phyloP scores from a whole-genome alignment of 768 basidiomycete species.

The Suillus brevipes region DNA sequence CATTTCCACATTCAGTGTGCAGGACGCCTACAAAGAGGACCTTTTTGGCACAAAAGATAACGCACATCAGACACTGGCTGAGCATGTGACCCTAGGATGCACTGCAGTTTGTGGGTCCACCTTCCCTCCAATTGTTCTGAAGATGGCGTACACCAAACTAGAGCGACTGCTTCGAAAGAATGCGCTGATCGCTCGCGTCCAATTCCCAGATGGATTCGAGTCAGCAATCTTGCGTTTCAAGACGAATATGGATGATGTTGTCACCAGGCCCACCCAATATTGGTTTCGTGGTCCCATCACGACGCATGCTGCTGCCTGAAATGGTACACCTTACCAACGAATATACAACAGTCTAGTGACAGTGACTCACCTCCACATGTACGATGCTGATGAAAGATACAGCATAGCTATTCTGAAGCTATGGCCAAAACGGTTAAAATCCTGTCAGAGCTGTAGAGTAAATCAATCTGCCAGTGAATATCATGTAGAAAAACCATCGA shows the following conservation, averaged over 20 bases:
- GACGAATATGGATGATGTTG: too few species aligned
- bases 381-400: not conserved
- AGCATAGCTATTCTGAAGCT: not conserved
- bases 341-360: not conserved
- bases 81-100: constrained; percentile 1
- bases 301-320: not conserved
- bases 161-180: not conserved
- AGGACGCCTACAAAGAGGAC: not conserved
- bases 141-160: not conserved
- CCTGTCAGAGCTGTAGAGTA: not conserved
- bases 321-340: not conserved
- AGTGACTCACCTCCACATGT: not conserved
- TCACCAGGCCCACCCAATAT: not conserved
- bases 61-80: not conserved
- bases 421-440: not conserved
- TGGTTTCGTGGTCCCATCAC: not conserved
- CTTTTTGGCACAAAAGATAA: not conserved
- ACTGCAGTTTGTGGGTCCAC: constrained; percentile 1
- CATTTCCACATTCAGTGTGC: not conserved
- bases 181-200: not conserved
- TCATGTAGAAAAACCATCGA: not conserved
- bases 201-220: not conserved
- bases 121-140: not conserved
- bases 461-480: not conserved
- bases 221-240: not conserved